Conservation (phyloP, 1,284 basidiomycete species). For the Tremellales sp. region DNA sequence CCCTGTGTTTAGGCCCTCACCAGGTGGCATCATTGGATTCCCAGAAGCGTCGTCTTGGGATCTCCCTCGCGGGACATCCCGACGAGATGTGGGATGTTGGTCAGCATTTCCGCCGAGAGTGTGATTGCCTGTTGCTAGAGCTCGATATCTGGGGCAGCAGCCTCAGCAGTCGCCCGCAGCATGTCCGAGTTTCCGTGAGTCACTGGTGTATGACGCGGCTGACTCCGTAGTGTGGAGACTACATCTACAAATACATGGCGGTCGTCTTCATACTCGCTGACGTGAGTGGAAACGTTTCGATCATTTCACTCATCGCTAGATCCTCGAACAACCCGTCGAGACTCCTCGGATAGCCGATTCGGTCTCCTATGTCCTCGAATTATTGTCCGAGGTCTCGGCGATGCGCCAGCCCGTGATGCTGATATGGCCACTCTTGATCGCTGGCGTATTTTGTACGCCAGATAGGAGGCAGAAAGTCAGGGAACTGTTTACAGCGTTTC, state of each 20-base stretch:
- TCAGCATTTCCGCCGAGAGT: conserved; percentile 23
- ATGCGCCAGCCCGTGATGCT: conserved; percentile 37
- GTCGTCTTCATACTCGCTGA: conserved; percentile 30
- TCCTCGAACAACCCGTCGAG: conserved; percentile 22
- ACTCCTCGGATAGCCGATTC: conserved; percentile 21
- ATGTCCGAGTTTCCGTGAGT: conserved; percentile 33
- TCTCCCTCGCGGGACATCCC: conserved; percentile 13
- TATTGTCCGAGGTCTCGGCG: conserved; percentile 28
- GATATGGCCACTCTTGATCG: conserved; percentile 36
- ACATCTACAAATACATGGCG: conserved; percentile 37
- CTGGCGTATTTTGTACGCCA: conserved; percentile 19
- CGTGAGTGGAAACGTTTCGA: conserved; percentile 16
- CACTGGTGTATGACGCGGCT: neutral
- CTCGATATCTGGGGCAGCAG: conserved; percentile 38
- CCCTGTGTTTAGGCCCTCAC: neutral
- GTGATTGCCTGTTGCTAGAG: conserved; percentile 23
- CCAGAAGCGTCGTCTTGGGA: conserved; percentile 24
- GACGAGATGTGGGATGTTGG: conserved; percentile 26
- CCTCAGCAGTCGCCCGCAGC: conserved; percentile 27
- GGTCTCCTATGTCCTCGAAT: conserved; percentile 30
- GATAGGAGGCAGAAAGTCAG: conserved; percentile 18
- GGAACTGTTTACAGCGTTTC: conserved; percentile 25
- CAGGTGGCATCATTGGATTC: conserved; percentile 27
- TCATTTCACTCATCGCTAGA: conserved; percentile 9
- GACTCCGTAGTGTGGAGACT: conserved; percentile 29